Evolutionary conservation across 805 yeast species (phyloP).

Genomic region (Metschnikowia bowlesiae): DNA sequence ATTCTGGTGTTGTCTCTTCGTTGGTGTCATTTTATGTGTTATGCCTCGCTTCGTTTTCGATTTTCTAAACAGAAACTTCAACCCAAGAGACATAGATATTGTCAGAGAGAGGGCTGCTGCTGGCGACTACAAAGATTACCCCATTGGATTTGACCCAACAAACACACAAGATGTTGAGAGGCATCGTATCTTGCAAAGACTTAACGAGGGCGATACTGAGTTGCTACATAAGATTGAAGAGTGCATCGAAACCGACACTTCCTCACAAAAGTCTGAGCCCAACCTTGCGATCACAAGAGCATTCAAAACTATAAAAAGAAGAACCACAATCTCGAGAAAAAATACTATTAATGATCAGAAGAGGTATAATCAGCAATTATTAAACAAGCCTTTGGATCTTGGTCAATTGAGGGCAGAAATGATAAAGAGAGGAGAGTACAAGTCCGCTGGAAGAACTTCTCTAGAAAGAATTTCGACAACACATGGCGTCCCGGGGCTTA

Average conservation of each 20-base stretch:
- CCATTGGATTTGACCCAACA: conserved; percentile 52
- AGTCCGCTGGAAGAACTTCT: conserved; percentile 28
- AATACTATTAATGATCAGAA: conserved; percentile 20
- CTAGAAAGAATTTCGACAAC: conserved; percentile 41
- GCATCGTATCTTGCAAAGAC: conserved; percentile 29
- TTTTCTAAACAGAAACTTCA: conserved; percentile 45
- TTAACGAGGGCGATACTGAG: conserved; percentile 32
- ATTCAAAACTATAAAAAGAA: conserved; percentile 33
- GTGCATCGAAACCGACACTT: conserved; percentile 17
- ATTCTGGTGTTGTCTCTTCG: conserved; percentile 62
- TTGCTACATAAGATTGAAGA: conserved; percentile 32
- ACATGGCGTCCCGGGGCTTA: conserved; percentile 46
- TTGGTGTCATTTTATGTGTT: conserved; percentile 51
- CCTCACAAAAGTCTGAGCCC: conserved; percentile 9
- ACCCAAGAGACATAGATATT: conserved; percentile 66
- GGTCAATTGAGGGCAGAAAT: conserved; percentile 35
- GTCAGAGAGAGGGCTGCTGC: conserved; percentile 55
- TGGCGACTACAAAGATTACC: conserved; percentile 50
- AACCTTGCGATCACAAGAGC: conserved; percentile 19
- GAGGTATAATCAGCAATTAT: conserved; percentile 19
- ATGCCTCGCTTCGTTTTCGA: conserved; percentile 59
- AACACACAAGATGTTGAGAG: conserved; percentile 39
- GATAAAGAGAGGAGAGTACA: conserved; percentile 36
- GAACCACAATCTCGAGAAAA: conserved; percentile 23
- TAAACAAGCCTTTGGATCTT: conserved; percentile 32